Percentiles rank a stretch among this genome's conserved stretches.
Conservation (phyloP, 2,329 filamentous ascomycete species). For the Microsporum canis region DNA sequence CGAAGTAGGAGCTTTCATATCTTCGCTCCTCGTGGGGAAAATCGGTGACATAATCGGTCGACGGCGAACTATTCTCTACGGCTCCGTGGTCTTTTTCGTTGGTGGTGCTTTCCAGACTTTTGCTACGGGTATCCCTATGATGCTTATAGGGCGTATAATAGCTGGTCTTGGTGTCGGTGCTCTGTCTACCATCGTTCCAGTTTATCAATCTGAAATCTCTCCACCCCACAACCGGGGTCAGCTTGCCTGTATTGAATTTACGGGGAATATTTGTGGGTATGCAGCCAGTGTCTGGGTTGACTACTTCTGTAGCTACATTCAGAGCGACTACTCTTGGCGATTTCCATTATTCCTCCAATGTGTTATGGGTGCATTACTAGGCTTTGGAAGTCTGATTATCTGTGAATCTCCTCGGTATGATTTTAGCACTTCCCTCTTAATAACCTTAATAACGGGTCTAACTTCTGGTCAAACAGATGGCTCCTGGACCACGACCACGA, state of each 20-base stretch:
- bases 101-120: constrained; percentile 79
- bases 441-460: constrained; percentile 14
- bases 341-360: constrained; percentile 86
- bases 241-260: constrained; percentile 94
- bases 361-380: constrained; percentile 79
- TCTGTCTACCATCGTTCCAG: constrained; percentile 80
- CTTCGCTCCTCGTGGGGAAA: constrained; percentile 73
- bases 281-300: constrained; percentile 97
- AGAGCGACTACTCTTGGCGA: constrained; percentile 78
- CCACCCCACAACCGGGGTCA: constrained; percentile 93
- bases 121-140: constrained; percentile 75
- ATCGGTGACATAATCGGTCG: constrained; percentile 88
- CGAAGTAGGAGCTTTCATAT: constrained; percentile 83
- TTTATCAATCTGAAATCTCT: constrained; percentile 91
- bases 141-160: constrained; percentile 70
- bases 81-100: constrained; percentile 73
- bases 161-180: constrained; percentile 80
- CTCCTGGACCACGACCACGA: constrained; percentile 95
- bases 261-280: constrained; percentile 92
- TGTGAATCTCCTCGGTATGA: constrained; percentile 84
- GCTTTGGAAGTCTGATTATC: constrained; percentile 76
- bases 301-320: constrained; percentile 88
- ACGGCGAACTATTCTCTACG: constrained; percentile 81
- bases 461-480: constrained; percentile 52
- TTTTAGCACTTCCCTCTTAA: not conserved